phyloP scores from a whole-genome alignment of 495 filamentous ascomycete species.

The Haplographium delicatum region DNA sequence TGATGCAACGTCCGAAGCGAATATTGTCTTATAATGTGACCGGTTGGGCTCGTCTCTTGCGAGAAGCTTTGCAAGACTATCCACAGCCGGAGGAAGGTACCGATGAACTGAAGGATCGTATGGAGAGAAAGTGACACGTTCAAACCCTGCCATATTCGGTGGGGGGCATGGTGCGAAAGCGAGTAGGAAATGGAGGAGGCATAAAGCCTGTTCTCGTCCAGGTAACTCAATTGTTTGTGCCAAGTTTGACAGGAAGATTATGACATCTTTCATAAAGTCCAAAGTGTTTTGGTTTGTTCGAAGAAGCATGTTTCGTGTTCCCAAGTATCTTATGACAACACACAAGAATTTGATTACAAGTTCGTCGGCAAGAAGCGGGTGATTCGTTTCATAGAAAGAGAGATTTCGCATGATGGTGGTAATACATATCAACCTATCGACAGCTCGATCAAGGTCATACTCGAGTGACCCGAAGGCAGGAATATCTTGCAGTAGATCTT shows the following conservation, averaged over 20 bases:
- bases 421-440: conserved; percentile 82
- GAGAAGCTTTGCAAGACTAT: conserved; percentile 85
- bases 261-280: conserved; percentile 95
- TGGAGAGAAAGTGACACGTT: conserved; percentile 65
- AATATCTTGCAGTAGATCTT: conserved; percentile 60
- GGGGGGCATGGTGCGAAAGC: conserved; percentile 78
- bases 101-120: conserved; percentile 78
- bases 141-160: conserved; percentile 45
- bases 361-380: conserved; percentile 62
- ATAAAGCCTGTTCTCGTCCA: conserved; percentile 80
- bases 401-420: conserved; percentile 91
- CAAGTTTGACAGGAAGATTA: conserved; percentile 83
- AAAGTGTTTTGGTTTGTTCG: conserved; percentile 74
- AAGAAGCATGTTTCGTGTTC: conserved; percentile 82
- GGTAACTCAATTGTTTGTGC: conserved; percentile 75
- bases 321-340: conserved; percentile 75
- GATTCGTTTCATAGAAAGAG: conserved; percentile 77
- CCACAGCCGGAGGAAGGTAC: conserved; percentile 84
- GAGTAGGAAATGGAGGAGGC: conserved; percentile 81
- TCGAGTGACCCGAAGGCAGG: conserved; percentile 69
- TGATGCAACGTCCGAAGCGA: conserved; percentile 59
- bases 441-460: conserved; percentile 80
- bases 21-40: conserved; percentile 72
- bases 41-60: conserved; percentile 92
- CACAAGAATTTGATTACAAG: conserved; percentile 75